phyloP scores from a whole-genome alignment of 768 basidiomycete species.

The Favolaschia claudopus region DNA sequence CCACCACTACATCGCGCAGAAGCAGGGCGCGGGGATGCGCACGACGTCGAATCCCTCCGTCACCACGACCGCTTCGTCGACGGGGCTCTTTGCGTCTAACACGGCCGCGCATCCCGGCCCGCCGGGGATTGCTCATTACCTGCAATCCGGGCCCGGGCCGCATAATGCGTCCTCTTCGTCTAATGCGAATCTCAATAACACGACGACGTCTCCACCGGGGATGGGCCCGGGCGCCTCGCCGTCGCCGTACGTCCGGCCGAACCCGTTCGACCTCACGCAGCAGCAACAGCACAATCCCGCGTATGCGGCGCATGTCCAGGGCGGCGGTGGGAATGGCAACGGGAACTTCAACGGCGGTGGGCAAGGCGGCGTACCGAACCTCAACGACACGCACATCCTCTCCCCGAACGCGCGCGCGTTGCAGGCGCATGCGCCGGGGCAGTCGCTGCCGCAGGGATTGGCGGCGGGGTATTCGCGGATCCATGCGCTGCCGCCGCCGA shows the following conservation, averaged over 20 bases:
- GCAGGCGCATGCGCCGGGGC: constrained; percentile 88
- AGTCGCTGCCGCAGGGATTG: constrained; percentile 90
- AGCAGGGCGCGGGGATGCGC: constrained; percentile 24
- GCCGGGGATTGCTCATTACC: constrained; percentile 18
- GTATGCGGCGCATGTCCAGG: constrained; percentile 1
- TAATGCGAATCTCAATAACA: constrained; percentile 39
- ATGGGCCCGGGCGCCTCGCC: neutral
- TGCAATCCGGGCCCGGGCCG: constrained; percentile 23
- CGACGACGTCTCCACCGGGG: neutral
- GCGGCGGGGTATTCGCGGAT: constrained; percentile 92
- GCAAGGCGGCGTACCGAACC: constrained; percentile 52
- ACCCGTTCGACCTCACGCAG: constrained; percentile 56
- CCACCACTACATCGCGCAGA: constrained; percentile 61
- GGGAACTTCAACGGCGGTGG: constrained; percentile 40
- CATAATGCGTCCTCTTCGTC: constrained; percentile 19
- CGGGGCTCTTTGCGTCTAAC: constrained; percentile 8
- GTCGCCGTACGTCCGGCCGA: constrained; percentile 51
- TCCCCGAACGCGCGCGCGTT: constrained; percentile 82
- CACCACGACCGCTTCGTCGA: neutral
- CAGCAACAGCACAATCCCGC: constrained; percentile 32
- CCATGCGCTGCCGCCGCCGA: constrained; percentile 68
- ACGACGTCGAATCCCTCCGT: constrained; percentile 45
- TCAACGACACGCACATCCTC: constrained; percentile 49
- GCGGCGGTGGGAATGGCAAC: constrained; percentile 53
- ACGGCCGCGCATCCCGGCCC: constrained; percentile 19